These are phyloP conservation scores for Coprinopsis marcescibilis DNA, from an alignment of 768 basidiomycete species.

Conservation along the genomic window DNA sequence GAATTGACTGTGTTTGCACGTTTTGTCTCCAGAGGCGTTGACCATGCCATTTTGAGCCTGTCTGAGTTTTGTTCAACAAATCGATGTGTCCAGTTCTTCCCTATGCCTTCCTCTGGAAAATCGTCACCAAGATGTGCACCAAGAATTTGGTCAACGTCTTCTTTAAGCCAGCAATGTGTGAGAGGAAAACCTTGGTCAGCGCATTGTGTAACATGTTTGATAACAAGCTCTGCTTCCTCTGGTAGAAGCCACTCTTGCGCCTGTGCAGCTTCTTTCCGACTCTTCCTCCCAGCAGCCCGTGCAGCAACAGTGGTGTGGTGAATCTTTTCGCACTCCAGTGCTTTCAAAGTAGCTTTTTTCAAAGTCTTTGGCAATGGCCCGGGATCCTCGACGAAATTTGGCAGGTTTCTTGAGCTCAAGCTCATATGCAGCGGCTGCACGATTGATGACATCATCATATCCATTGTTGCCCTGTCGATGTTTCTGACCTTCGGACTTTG, in stretches of 20 bases:
- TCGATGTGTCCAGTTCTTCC: constrained; percentile 29
- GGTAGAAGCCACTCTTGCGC: constrained; percentile 22
- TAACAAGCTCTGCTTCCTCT: constrained; percentile 25
- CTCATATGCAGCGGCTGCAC: neutral
- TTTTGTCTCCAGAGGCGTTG: constrained; percentile 26
- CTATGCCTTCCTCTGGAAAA: constrained; percentile 27
- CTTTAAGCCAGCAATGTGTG: constrained; percentile 25
- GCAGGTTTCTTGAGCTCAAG: neutral
- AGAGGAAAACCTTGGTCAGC: constrained; percentile 30
- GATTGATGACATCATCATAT: constrained; percentile 1
- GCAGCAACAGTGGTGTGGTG: constrained; percentile 15
- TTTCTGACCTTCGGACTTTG: neutral
- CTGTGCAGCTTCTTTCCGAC: constrained; percentile 20
- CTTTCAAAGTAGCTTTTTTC: constrained; percentile 7
- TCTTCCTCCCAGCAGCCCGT: constrained; percentile 16
- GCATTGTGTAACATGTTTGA: constrained; percentile 21
- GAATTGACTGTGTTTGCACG: constrained; percentile 32
- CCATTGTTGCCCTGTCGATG: neutral
- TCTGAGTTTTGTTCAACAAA: constrained; percentile 25
- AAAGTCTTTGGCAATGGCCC: constrained; percentile 13
- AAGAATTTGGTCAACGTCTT: constrained; percentile 27
- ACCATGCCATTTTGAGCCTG: constrained; percentile 23
- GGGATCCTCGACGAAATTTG: constrained; percentile 3
- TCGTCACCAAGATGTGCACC: constrained; percentile 20
- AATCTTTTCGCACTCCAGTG: constrained; percentile 14